Conservation (phyloP, 208 protist species). For the Crithidia brevicula region DNA sequence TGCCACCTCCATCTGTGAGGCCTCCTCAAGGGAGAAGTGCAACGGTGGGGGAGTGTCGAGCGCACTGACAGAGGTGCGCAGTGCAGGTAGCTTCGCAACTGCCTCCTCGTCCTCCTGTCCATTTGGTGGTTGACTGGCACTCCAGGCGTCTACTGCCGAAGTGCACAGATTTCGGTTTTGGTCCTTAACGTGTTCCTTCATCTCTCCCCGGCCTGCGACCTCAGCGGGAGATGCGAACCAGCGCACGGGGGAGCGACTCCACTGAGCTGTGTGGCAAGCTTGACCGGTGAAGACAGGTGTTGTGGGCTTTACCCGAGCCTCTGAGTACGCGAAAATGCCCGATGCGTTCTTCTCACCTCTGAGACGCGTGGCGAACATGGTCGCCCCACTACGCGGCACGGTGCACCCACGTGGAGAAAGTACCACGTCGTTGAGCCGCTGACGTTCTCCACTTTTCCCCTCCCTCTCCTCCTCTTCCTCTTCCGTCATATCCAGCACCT, state of each 20-base stretch:
- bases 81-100: not conserved
- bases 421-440: not conserved
- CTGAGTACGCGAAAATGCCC: not conserved
- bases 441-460: not conserved
- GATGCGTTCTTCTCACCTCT: not conserved
- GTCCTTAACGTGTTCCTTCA: no score
- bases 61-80: not conserved
- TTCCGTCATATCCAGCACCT: constrained; percentile 24
- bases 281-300: not conserved
- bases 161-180: not conserved
- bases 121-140: constrained; percentile 1
- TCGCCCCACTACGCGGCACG: not conserved
- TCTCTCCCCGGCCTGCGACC: not conserved
- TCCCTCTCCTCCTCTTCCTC: constrained; percentile 2
- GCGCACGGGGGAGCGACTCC: constrained; percentile 24
- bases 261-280: not conserved
- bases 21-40: not conserved
- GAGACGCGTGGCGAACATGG: not conserved
- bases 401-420: not conserved
- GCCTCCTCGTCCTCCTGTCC: not conserved
- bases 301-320: not conserved
- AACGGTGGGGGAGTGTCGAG: not conserved
- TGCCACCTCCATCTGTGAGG: not conserved
- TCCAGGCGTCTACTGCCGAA: constrained; percentile 20
- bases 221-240: constrained; percentile 10